These are phyloP conservation scores for Colletotrichum sp. DNA, from an alignment of 2,329 filamentous ascomycete species.

Conservation along the genomic window DNA sequence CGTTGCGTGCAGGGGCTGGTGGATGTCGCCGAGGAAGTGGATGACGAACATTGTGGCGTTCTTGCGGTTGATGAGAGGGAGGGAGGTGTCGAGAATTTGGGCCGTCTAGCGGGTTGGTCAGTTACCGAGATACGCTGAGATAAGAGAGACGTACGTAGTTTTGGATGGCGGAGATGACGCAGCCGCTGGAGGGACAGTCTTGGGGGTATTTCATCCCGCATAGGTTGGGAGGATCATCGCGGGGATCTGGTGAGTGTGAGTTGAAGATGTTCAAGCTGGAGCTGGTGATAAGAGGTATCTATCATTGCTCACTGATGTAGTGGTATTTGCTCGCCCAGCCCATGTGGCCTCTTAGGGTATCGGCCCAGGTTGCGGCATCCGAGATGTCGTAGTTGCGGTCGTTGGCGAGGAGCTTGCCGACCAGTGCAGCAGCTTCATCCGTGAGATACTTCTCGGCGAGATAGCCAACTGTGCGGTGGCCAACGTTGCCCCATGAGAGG, in stretches of 20 bases:
- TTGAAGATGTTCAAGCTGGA: neutral
- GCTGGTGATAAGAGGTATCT: neutral
- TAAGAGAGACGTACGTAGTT: conserved; percentile 14
- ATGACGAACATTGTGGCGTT: conserved; percentile 24
- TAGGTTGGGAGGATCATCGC: conserved; percentile 17
- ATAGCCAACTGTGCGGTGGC: conserved; percentile 22
- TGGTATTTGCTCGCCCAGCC: conserved; percentile 23
- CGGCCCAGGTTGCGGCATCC: conserved; percentile 21
- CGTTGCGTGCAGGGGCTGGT: conserved; percentile 22
- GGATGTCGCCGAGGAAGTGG: conserved; percentile 23
- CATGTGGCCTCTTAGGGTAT: conserved; percentile 20
- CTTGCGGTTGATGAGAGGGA: conserved; percentile 31
- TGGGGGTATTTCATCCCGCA: conserved; percentile 21
- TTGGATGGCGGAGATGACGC: conserved; percentile 20
- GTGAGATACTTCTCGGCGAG: conserved; percentile 21
- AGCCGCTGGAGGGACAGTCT: conserved; percentile 21
- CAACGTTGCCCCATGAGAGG: conserved; percentile 17
- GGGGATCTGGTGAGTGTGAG: neutral
- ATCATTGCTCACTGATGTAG: conserved; percentile 14
- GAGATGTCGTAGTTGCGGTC: conserved; percentile 22
- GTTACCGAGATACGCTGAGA: too few relatives aligned
- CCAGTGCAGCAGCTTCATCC: conserved; percentile 7
- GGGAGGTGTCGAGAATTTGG: conserved; percentile 16
- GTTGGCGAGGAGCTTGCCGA: conserved; percentile 20
- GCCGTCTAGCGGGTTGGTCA: neutral